phyloP scores from a whole-genome alignment of 305 asterid genomes.

The Solanum hybrid region DNA sequence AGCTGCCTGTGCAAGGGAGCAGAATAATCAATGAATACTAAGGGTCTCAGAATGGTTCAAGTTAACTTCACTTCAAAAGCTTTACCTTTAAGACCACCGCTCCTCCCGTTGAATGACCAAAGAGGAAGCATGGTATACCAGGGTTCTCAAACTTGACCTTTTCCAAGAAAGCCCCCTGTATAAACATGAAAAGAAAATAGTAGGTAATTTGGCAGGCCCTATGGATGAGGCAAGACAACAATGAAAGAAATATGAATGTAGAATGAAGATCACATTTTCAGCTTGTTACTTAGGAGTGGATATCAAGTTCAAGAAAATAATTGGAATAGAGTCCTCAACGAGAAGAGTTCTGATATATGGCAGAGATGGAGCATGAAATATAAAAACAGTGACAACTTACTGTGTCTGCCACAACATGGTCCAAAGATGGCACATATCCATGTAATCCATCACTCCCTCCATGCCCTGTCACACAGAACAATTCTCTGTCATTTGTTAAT shows the following conservation, averaged over 20 bases:
- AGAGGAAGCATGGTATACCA: constrained; percentile 74
- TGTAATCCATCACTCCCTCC: constrained; percentile 99
- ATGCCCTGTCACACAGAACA: constrained; percentile 42
- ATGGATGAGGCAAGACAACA: background rate
- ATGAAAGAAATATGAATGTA: background rate
- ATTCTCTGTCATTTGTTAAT: background rate
- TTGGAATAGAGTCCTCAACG: background rate
- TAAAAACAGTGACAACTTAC: constrained; percentile 33
- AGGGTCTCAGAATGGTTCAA: background rate
- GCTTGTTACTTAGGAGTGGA: background rate
- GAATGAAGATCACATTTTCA: background rate
- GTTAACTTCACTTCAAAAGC: background rate
- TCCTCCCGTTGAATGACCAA: constrained; percentile 98
- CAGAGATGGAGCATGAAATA: background rate
- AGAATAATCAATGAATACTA: background rate
- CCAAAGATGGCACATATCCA: constrained; percentile 96
- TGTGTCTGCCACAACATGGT: constrained; percentile 90
- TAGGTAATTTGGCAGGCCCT: background rate
- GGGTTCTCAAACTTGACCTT: constrained; percentile 69
- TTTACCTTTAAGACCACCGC: constrained; percentile 88
- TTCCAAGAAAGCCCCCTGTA: constrained; percentile 67
- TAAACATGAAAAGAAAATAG: background rate
- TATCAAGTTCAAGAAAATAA: background rate
- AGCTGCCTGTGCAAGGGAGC: constrained; percentile 53
- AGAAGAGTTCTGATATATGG: background rate